A percentile compares a stretch with the other conserved stretches of the same genome.
Evolutionary conservation across 2,329 filamentous ascomycete genomes (phyloP).

Genomic region (Waltergamsia citrina): DNA sequence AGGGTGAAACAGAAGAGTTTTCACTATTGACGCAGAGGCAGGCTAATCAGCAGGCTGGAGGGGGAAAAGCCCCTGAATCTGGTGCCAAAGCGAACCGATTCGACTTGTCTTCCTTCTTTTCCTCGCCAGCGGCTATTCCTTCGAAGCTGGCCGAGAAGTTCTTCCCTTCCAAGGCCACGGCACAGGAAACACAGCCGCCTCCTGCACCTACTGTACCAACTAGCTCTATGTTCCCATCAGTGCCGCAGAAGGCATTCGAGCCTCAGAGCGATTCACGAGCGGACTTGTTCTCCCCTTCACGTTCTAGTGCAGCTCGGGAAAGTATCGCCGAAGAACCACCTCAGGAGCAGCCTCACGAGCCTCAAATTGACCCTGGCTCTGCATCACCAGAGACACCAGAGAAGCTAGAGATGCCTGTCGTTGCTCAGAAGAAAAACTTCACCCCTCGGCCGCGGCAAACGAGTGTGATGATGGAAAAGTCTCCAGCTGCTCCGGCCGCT

Average conservation of each 20-base stretch:
- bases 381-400: constrained; percentile 21
- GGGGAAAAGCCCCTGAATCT: constrained; percentile 8
- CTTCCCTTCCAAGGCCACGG: constrained; percentile 8
- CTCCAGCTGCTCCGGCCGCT: constrained; percentile 11
- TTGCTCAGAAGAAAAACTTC: constrained; percentile 39
- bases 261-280: constrained; percentile 18
- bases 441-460: constrained; percentile 29
- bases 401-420: constrained; percentile 18
- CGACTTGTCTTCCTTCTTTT: constrained; percentile 47
- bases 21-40: constrained; percentile 29
- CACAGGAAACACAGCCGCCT: not conserved
- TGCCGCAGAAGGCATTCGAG: constrained; percentile 19
- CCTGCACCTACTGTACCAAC: constrained; percentile 17
- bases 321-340: not conserved
- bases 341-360: constrained; percentile 1
- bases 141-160: constrained; percentile 21
- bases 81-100: constrained; percentile 23
- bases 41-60: constrained; percentile 8
- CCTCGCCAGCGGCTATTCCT: constrained; percentile 37
- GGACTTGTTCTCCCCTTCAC: constrained; percentile 25
- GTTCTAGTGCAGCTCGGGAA: not conserved
- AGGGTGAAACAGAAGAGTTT: constrained; percentile 26
- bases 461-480: constrained; percentile 8
- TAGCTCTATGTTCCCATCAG: constrained; percentile 29
- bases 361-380: not conserved